Evolutionary conservation across 495 filamentous ascomycete genomes (phyloP).

Genomic region (Aspergillus olivimuriae): DNA sequence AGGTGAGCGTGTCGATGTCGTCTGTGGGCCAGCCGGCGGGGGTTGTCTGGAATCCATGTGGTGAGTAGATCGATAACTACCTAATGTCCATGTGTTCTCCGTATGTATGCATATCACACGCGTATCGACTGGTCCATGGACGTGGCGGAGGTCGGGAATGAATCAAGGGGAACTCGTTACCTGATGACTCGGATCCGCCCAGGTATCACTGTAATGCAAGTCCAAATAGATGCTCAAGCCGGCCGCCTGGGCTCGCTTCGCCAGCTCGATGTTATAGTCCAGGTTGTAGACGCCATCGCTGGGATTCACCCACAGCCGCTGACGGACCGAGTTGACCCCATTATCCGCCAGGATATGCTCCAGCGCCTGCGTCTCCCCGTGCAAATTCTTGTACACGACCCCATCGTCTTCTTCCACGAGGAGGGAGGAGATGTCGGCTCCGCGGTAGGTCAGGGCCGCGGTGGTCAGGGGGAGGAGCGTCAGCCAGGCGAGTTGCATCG

Average conservation of each 20-base stretch:
- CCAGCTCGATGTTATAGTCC: slow-evolving; percentile 63
- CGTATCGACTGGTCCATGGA: too few species aligned
- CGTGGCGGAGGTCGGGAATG: too few species aligned
- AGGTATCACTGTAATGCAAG: slow-evolving; percentile 67
- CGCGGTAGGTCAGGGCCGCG: slow-evolving; percentile 54
- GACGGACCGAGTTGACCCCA: slow-evolving; percentile 66
- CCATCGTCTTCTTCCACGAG: slow-evolving; percentile 57
- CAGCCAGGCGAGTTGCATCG: too few species aligned
- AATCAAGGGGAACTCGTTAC: too few species aligned
- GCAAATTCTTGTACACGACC: slow-evolving; percentile 50
- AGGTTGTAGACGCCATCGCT: slow-evolving; percentile 58
- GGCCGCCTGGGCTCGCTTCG: slow-evolving; percentile 54
- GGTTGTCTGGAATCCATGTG: slow-evolving; percentile 27
- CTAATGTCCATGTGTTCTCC: too few species aligned
- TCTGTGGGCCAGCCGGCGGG: slow-evolving; percentile 56
- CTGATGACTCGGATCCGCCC: slow-evolving; percentile 43
- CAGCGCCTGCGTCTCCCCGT: slow-evolving; percentile 46
- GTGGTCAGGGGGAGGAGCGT: slow-evolving; percentile 17
- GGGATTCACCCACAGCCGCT: slow-evolving; percentile 69
- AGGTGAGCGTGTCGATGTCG: slow-evolving; percentile 49
- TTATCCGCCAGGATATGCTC: slow-evolving; percentile 57
- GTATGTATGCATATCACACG: too few species aligned
- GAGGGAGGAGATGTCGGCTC: slow-evolving; percentile 70
- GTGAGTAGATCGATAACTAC: neutral
- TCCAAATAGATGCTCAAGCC: slow-evolving; percentile 63